Conservation (phyloP, 2,329 filamentous ascomycete species). For the Trichoderma cornu-damae region DNA sequence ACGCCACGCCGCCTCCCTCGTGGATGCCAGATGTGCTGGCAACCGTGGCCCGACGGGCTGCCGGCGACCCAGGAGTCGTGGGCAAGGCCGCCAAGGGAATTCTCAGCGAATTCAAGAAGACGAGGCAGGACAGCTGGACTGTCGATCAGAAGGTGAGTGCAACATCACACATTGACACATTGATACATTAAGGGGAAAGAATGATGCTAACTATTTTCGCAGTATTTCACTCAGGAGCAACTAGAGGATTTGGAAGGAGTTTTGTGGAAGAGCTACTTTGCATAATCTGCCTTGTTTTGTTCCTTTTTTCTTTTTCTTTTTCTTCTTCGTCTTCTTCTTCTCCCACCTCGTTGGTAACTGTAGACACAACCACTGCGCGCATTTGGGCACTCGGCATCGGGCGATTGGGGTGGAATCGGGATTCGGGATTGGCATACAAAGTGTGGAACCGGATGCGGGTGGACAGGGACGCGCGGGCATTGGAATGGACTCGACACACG, state of each 20-base stretch:
- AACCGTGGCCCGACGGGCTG: conserved; percentile 75
- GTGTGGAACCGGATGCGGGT: neutral
- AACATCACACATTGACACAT: neutral
- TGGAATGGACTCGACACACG: too few relatives aligned
- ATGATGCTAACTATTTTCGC: conserved; percentile 1
- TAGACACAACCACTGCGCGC: neutral
- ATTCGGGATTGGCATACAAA: conserved; percentile 7
- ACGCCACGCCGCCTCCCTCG: conserved; percentile 80
- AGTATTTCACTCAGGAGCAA: conserved; percentile 86
- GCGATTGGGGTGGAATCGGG: neutral
- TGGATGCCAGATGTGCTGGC: conserved; percentile 96
- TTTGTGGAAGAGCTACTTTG: conserved; percentile 99
- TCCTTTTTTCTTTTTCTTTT: neutral
- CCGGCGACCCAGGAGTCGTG: conserved; percentile 83
- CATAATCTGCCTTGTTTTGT: too few relatives aligned
- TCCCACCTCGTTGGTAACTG: neutral
- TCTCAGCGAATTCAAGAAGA: conserved; percentile 98
- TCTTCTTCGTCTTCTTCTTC: neutral
- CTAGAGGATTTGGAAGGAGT: conserved; percentile 94
- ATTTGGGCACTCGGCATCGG: neutral
- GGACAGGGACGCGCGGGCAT: neutral
- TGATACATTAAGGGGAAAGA: neutral
- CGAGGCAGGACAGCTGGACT: conserved; percentile 95
- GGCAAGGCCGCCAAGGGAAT: conserved; percentile 94
- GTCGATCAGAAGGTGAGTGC: conserved; percentile 88